Conservation (phyloP, 75 land plant genomes). For the Azolla pinnata region DNA sequence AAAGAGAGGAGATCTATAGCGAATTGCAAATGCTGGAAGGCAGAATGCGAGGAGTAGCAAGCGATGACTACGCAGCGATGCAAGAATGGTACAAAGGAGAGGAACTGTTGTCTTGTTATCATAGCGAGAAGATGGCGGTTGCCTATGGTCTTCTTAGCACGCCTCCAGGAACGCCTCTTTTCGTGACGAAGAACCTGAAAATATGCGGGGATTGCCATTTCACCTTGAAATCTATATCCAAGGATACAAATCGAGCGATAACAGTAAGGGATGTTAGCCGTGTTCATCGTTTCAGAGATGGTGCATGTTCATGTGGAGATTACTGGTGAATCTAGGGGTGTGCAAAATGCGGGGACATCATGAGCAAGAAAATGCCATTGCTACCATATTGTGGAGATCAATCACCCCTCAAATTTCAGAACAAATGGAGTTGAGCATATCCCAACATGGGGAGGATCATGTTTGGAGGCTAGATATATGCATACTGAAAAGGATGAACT, state of each 20-base stretch:
- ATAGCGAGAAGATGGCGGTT: conserved; percentile 25
- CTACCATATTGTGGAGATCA: too few species aligned
- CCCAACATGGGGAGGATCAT: too few species aligned
- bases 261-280: conserved; percentile 16
- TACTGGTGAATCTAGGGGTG: conserved; percentile 9
- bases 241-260: conserved; percentile 12
- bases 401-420: too few species aligned
- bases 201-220: conserved; percentile 21
- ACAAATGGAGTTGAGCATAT: too few species aligned
- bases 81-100: too few species aligned
- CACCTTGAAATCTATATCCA: conserved; percentile 15
- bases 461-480: too few species aligned
- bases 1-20: too few species aligned
- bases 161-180: conserved; percentile 7
- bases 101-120: neutral
- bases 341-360: neutral
- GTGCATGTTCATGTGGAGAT: conserved; percentile 20
- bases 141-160: conserved; percentile 20
- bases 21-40: too few species aligned
- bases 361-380: too few species aligned
- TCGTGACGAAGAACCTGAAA: conserved; percentile 16
- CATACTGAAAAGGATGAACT: too few species aligned
- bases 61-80: too few species aligned
- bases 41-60: too few species aligned
- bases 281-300: conserved; percentile 21